Base-by-base conservation (phyloP, 2,329 filamentous ascomycete species). In the Pezizomycotina sp. region DNA sequence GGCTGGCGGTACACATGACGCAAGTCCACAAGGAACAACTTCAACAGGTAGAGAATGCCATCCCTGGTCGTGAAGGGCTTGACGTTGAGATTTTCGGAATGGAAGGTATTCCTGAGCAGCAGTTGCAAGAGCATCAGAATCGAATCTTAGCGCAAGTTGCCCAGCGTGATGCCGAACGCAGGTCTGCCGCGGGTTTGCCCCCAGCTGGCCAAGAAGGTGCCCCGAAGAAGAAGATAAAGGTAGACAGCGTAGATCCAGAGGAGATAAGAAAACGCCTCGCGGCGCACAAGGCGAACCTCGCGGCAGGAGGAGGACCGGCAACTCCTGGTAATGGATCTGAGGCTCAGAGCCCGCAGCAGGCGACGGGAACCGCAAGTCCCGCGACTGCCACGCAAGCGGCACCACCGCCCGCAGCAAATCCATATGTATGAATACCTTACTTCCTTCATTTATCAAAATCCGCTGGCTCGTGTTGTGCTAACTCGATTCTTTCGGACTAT, bases 51-150 rank as follows among this genome's bases (percentile, higher is more conserved):
- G 86, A 93, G 51, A 93, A 95, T 65, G 83, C 89, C 31, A 68
- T 93, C 3, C 75, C 79, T 0, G 86, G 86, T 52, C 74, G 89
- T 45, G 72, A 81, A 47, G 77, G 77, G 41, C 71, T 92, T 42
- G 82, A 92, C 42, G 73, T 92, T 42, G 89, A 98, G 60, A 93
- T 98, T 53, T 98, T 95, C 56, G 89, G 86, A 53, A 93, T 93
- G 80, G 83, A 93, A 57, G 89, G 89, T 53, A 81, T 95, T 23
- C 89, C 89, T 2, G 77, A 82, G 40, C 81, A 92, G 39, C 69
- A 91, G 45, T 62, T 81, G 39, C 70, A 81, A 52, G 71, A 78
- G 53, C 84, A 93, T 63, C 77, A 80, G 54, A 79, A 89, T 58
- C 73, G 80, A 51, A 81, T 95, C 55, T 72, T 83, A 46, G 71